These are phyloP conservation scores for Pterocarpus macrocarpus DNA, from an alignment of 306 rosid species.

Conservation along the genomic window DNA sequence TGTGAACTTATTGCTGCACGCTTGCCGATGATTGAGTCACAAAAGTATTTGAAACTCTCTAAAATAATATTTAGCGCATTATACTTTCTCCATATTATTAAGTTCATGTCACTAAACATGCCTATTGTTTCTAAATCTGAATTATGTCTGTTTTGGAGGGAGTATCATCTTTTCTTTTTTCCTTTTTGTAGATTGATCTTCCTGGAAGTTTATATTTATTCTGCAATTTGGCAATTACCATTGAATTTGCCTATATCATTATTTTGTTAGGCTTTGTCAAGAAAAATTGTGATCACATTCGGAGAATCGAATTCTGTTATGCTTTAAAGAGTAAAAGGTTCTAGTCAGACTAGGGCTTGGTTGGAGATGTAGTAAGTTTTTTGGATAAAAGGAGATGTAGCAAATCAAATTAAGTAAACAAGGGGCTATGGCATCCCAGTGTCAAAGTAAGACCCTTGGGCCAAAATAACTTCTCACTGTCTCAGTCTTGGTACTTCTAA, in stretches of 20 bases:
- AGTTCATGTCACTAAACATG: neutral
- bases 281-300: neutral
- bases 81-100: conserved; percentile 24
- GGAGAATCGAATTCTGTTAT: conserved; percentile 30
- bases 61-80: neutral
- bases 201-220: conserved; percentile 3
- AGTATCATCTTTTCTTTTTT: neutral
- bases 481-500: conserved; percentile 15
- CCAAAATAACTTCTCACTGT: conserved; percentile 24
- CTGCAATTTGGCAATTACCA: conserved; percentile 1
- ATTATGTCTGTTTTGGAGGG: neutral
- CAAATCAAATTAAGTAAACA: conserved; percentile 13
- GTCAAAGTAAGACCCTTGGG: conserved; percentile 6
- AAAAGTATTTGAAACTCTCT: conserved; percentile 68
- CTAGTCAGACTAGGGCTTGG: conserved; percentile 9
- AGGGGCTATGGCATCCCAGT: neutral
- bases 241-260: conserved; percentile 18
- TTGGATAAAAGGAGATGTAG: neutral
- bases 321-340: conserved; percentile 29
- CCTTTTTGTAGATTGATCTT: conserved; percentile 28
- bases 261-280: conserved; percentile 33
- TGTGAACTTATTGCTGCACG: conserved; percentile 93
- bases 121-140: neutral
- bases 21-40: conserved; percentile 88
- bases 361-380: neutral